Percentiles rank a stretch among this genome's conserved stretches.
These are phyloP conservation scores for Fusarium newnesense DNA, from an alignment of 2,329 filamentous ascomycete genomes.

Conservation along the genomic window DNA sequence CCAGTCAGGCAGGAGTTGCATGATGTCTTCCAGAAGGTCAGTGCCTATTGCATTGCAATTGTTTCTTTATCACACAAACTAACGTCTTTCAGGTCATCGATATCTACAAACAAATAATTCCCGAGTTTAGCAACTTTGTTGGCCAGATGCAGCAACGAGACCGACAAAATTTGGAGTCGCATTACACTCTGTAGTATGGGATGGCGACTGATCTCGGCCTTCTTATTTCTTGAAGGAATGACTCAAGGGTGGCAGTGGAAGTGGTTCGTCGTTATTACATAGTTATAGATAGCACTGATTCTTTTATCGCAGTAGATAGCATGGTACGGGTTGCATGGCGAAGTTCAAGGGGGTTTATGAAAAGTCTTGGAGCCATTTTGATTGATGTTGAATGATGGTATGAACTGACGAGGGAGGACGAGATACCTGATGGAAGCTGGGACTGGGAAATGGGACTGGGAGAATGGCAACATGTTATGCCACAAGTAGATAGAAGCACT, in stretches of 20 bases:
- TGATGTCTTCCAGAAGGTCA: conserved; percentile 80
- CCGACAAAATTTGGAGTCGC: conserved; percentile 59
- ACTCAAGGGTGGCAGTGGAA: conserved; percentile 9
- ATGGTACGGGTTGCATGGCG: conserved; percentile 42
- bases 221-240: conserved; percentile 7
- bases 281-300: conserved; percentile 47
- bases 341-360: conserved; percentile 29
- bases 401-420: conserved; percentile 32
- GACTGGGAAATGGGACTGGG: conserved; percentile 7
- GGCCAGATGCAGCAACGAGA: conserved; percentile 61
- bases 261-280: conserved; percentile 39
- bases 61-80: background rate
- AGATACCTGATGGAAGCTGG: conserved; percentile 30
- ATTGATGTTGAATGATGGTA: conserved; percentile 38
- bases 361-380: conserved; percentile 31
- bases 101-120: conserved; percentile 68
- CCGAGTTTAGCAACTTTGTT: conserved; percentile 67
- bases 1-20: conserved; percentile 73
- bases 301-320: conserved; percentile 40
- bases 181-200: conserved; percentile 55
- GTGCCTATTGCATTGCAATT: conserved; percentile 39
- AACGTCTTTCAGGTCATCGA: conserved; percentile 57
- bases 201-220: background rate
- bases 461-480: conserved; percentile 22
- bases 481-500: conserved; percentile 30